These are phyloP conservation scores for Sphaerobolus stellatus DNA, from an alignment of 1,284 basidiomycete genomes.

Conservation along the genomic window DNA sequence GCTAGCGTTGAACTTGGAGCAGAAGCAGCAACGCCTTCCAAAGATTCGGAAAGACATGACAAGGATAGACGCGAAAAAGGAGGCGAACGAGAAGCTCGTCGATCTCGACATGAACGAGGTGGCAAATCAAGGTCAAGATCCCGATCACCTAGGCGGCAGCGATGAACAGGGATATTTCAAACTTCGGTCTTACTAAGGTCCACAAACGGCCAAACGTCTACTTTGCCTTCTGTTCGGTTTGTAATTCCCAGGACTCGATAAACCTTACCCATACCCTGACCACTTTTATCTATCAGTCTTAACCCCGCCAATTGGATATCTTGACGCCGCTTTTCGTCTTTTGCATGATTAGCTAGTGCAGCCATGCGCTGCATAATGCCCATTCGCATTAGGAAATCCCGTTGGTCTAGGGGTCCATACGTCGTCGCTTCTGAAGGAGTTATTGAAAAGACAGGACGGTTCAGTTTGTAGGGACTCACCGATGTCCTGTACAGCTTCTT, in stretches of 20 bases:
- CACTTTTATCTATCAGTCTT: constrained; percentile 43
- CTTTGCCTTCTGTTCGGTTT: constrained; percentile 7
- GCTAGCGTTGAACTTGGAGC: neutral
- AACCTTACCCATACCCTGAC: constrained; percentile 52
- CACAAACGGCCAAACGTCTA: constrained; percentile 7
- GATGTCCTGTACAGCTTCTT: constrained; percentile 68
- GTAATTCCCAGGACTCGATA: constrained; percentile 52
- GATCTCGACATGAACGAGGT: neutral
- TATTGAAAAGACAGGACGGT: constrained; percentile 8
- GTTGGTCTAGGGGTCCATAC: constrained; percentile 69
- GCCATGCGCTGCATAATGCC: constrained; percentile 66
- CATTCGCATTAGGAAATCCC: constrained; percentile 67
- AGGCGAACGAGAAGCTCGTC: neutral
- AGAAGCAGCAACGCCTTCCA: neutral
- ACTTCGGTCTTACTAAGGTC: neutral
- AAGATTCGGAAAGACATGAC: neutral
- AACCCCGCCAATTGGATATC: constrained; percentile 44
- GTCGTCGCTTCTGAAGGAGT: constrained; percentile 37
- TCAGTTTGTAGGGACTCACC: constrained; percentile 42
- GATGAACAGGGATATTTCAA: neutral
- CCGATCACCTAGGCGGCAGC: constrained; percentile 7
- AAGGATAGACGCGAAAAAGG: constrained; percentile 6
- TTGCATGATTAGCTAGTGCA: constrained; percentile 49
- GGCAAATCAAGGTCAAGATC: constrained; percentile 9
- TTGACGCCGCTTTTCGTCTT: constrained; percentile 43